phyloP scores from a whole-genome alignment of 306 rosid genomes.

The Vigna angularis region DNA sequence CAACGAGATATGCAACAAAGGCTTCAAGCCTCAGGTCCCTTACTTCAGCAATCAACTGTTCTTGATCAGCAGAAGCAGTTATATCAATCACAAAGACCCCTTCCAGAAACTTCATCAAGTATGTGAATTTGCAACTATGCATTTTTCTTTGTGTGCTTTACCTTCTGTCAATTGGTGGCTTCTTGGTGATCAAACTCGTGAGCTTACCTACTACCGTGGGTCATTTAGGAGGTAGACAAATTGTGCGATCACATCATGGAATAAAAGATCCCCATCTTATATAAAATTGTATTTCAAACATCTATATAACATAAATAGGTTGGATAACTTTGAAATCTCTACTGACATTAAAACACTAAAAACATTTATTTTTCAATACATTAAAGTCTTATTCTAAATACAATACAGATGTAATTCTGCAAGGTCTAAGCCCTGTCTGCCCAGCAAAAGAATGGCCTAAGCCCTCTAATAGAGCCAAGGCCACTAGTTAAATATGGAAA shows the following conservation, averaged over 20 bases:
- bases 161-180: slow-evolving; percentile 18
- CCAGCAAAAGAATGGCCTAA: not conserved
- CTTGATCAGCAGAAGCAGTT: slow-evolving; percentile 92
- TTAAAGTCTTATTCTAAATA: not conserved
- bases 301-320: not conserved
- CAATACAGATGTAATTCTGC: not conserved
- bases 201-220: slow-evolving; percentile 10
- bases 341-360: not conserved
- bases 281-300: not conserved
- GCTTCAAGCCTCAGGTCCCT: slow-evolving; percentile 76
- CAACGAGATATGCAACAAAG: slow-evolving; percentile 92
- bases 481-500: slow-evolving; percentile 15
- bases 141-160: slow-evolving; percentile 24
- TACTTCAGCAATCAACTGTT: slow-evolving; percentile 76
- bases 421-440: slow-evolving; percentile 3
- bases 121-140: slow-evolving; percentile 45
- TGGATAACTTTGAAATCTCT: not conserved
- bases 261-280: not conserved
- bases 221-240: not conserved
- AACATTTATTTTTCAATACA: too few species aligned
- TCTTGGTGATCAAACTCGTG: slow-evolving; percentile 11
- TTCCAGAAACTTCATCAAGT: slow-evolving; percentile 91
- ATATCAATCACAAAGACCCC: slow-evolving; percentile 82
- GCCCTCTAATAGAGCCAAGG: slow-evolving; percentile 12
- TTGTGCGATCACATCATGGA: not conserved